Conservation (phyloP, 768 basidiomycete species). For the Termitomyces sp. region DNA sequence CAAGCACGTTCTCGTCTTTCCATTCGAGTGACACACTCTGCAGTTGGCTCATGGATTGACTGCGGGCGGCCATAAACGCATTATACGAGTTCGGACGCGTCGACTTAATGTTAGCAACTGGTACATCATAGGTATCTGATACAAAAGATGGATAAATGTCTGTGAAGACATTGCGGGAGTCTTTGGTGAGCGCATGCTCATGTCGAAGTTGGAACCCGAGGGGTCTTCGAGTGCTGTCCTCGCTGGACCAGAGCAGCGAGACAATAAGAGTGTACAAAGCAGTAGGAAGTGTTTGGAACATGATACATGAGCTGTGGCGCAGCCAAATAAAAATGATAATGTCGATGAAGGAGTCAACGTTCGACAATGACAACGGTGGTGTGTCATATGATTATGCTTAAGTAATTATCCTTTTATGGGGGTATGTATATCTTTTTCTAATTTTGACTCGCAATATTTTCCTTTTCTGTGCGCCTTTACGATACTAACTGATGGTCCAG, state of each 20-base stretch:
- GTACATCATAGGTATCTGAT: conserved; percentile 34
- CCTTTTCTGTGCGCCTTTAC: neutral
- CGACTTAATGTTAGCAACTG: conserved; percentile 30
- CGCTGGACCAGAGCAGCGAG: conserved; percentile 32
- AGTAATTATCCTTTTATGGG: neutral
- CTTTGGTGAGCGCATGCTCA: conserved; percentile 49
- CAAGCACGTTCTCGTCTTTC: conserved; percentile 56
- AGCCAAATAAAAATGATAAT: neutral
- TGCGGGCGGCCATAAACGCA: conserved; percentile 31
- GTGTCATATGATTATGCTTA: neutral
- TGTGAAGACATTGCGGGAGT: conserved; percentile 53
- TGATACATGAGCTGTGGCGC: conserved; percentile 8
- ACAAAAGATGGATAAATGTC: conserved; percentile 35
- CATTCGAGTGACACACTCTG: conserved; percentile 45
- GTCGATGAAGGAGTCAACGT: neutral
- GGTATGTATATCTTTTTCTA: too few relatives aligned
- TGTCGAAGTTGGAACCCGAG: conserved; percentile 63
- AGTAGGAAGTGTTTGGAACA: conserved; percentile 32
- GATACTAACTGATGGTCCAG: neutral
- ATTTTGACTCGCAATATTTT: neutral
- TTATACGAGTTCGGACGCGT: conserved; percentile 41
- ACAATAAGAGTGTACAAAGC: conserved; percentile 36
- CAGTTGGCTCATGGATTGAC: conserved; percentile 27
- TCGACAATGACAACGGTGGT: neutral
- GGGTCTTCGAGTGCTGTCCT: conserved; percentile 23